Percentiles rank a stretch among this genome's conserved stretches.
Evolutionary conservation across 495 filamentous ascomycete genomes (phyloP).

Genomic region (Lophium mytilinum): DNA sequence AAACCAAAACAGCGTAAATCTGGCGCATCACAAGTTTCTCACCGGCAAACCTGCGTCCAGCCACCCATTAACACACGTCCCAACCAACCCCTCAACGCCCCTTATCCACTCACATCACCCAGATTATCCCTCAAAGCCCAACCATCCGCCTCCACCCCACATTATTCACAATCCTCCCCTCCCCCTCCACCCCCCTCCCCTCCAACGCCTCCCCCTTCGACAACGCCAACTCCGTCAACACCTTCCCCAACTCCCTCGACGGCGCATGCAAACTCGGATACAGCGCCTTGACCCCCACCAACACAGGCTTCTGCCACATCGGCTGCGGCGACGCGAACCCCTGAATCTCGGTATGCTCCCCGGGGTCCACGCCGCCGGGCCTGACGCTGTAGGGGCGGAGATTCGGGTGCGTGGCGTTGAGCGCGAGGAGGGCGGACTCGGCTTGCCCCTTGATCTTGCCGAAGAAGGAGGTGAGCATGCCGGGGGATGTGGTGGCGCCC

Average conservation of each 20-base stretch:
- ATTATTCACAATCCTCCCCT: constrained; percentile 44
- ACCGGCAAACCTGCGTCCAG: no score
- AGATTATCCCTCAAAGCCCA: constrained; percentile 25
- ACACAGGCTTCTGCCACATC: constrained; percentile 20
- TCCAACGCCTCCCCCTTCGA: constrained; percentile 41
- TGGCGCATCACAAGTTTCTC: no score
- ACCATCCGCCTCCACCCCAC: constrained; percentile 40
- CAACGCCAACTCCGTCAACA: constrained; percentile 52
- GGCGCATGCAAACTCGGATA: constrained; percentile 33
- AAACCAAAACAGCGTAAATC: no score
- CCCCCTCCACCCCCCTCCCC: constrained; percentile 39
- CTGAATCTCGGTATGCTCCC: constrained; percentile 42
- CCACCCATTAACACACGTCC: no score
- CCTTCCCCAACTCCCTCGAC: constrained; percentile 36
- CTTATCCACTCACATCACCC: no score
- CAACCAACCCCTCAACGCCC: no score
- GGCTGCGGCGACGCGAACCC: constrained; percentile 36
- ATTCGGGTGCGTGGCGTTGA: constrained; percentile 37
- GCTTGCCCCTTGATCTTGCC: constrained; percentile 55
- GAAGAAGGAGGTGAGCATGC: constrained; percentile 46
- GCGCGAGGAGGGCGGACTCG: constrained; percentile 45
- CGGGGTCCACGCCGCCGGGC: constrained; percentile 45
- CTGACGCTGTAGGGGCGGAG: constrained; percentile 46
- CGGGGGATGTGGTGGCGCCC: constrained; percentile 41
- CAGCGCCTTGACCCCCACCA: constrained; percentile 10